Conservation (phyloP, 257 asterid species). For the Nicotiana tabacum region DNA sequence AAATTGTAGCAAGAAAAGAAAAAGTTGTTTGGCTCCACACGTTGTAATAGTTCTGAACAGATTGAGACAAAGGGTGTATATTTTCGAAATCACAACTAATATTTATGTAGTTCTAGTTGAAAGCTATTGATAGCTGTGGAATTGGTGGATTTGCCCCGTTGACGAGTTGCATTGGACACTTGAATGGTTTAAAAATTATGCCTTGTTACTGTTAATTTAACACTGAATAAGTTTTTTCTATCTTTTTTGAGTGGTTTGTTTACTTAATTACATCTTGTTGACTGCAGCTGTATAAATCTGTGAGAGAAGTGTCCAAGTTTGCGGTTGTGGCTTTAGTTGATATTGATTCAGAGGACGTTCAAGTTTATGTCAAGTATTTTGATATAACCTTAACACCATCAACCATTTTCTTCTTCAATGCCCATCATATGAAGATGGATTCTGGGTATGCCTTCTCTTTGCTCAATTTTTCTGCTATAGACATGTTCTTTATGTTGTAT, state of each 20-base stretch:
- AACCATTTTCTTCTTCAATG: constrained; percentile 83
- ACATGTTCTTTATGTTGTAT: not conserved
- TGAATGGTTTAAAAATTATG: too few species aligned
- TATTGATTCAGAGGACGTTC: constrained; percentile 71
- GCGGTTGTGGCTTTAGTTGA: constrained; percentile 79
- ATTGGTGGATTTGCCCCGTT: too few species aligned
- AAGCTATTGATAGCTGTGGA: not conserved
- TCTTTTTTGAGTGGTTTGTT: not conserved
- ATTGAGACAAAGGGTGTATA: not conserved
- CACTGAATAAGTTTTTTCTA: not conserved
- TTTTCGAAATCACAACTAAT: not conserved
- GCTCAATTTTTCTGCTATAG: not conserved
- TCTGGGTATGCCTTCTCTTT: constrained; percentile 50
- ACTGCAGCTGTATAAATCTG: constrained; percentile 70
- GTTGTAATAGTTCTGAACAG: not conserved
- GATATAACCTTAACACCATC: constrained; percentile 79
- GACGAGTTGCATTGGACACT: too few species aligned
- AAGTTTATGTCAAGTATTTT: constrained; percentile 78
- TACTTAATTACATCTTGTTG: not conserved
- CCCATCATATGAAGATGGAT: constrained; percentile 98
- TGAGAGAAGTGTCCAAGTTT: constrained; percentile 72
- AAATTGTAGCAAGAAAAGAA: not conserved
- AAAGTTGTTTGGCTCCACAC: not conserved
- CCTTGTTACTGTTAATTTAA: not conserved
- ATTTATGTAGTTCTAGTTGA: not conserved